Evolutionary conservation across 106 monocot genomes (phyloP), one percentile per base, ranked within the genome.

Genomic region (Platanthera zijinensis): DNA sequence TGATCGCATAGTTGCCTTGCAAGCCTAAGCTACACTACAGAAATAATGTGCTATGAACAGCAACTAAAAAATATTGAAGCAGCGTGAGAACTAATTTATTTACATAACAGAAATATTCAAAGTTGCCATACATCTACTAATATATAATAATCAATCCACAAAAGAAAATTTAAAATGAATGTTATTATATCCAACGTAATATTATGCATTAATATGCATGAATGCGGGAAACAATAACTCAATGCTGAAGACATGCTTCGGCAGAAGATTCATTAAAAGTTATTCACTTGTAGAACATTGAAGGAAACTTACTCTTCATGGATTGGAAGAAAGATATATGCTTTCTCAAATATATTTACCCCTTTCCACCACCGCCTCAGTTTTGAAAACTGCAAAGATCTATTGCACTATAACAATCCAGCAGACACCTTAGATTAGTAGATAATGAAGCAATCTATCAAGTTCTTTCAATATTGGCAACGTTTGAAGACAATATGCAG

Each of bases 341-440:
- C 72, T 51, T 72, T 72, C 51, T 72, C 50, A 51, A 72, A 72
- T 72, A 72, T 51, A 51, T 72, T 51, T 50, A 72, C 11, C 6
- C 72, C 72, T 72, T 72, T 72, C 72, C 72, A 72, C 72, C 72
- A 72, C 51, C 72, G 49, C 49, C 72, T 72, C 72, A 72, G 14
- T 72, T 72, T 72, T 3, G 18, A 51, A 32, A 71, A 71, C 10
- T 14, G 49, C 12, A 32, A 72, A 72, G 48, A 50, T 10, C 51
- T 51, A 50, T 72, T 51, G 51, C 51, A 21, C 72, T 72, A 51
- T 10, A 51, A 72, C 5, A 6, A 22, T 21, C 21, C 13, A 21
- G 10, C 50, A 72, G 10, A 18, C 2, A 1, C 5, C 10, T 70
- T 70, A 46, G 18, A 70, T 70, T 48, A 70, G 18, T 7, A 70